phyloP scores from a whole-genome alignment of 2,329 filamentous ascomycete genomes.

The Diaporthe destruens region DNA sequence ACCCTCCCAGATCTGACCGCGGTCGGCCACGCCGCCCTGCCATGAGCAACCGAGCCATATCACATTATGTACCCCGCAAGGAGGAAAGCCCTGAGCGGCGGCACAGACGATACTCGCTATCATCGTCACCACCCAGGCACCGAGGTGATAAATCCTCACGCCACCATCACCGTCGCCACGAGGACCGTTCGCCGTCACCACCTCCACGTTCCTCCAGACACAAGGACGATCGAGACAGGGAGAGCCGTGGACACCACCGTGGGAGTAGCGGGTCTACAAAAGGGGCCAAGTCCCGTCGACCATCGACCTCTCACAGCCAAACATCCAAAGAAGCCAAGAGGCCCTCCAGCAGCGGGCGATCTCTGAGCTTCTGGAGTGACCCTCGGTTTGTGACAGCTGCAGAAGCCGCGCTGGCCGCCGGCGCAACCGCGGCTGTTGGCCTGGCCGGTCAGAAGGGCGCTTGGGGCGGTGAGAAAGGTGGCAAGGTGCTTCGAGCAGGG shows the following conservation, averaged over 20 bases:
- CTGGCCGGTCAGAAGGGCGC: constrained; percentile 41
- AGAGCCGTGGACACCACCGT: constrained; percentile 28
- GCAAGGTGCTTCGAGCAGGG: constrained; percentile 45
- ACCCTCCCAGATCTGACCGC: constrained; percentile 37
- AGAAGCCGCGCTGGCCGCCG: constrained; percentile 45
- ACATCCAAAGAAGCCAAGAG: background rate
- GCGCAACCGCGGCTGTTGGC: constrained; percentile 44
- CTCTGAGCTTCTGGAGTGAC: constrained; percentile 37
- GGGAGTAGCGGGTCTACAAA: constrained; percentile 19
- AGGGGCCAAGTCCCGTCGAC: constrained; percentile 8
- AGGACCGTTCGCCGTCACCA: constrained; percentile 23
- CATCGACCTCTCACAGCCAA: constrained; percentile 15
- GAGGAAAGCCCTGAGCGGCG: constrained; percentile 25
- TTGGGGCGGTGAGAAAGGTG: constrained; percentile 46
- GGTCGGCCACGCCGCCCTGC: constrained; percentile 38
- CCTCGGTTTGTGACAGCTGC: constrained; percentile 46
- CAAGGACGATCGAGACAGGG: constrained; percentile 15
- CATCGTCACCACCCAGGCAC: constrained; percentile 33
- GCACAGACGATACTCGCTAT: constrained; percentile 32
- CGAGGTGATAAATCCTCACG: constrained; percentile 27
- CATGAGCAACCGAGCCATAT: constrained; percentile 30
- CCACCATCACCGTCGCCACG: constrained; percentile 15
- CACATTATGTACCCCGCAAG: constrained; percentile 32
- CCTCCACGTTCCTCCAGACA: constrained; percentile 21
- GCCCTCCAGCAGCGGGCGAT: constrained; percentile 16